These are phyloP conservation scores for Sequoiadendron giganteum DNA, from an alignment of 75 land plant genomes.

Conservation along the genomic window DNA sequence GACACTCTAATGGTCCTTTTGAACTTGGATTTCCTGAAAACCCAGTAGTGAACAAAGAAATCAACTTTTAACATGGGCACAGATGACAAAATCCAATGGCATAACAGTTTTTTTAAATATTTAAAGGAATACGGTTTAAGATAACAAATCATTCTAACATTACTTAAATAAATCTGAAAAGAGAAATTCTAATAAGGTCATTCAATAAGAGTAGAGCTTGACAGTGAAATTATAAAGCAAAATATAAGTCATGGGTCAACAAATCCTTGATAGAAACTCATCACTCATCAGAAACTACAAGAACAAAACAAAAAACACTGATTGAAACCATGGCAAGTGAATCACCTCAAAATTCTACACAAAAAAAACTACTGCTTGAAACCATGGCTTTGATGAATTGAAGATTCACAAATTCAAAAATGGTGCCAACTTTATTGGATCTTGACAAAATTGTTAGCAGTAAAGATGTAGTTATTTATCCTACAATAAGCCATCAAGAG, in stretches of 20 bases:
- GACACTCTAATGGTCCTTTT: conserved; percentile 65
- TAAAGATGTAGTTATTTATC: no score
- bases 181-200: background rate
- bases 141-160: background rate
- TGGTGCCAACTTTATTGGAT: no score
- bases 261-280: background rate
- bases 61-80: background rate
- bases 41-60: background rate
- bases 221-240: background rate
- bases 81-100: background rate
- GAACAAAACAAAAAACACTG: no score
- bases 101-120: background rate
- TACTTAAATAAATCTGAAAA: background rate
- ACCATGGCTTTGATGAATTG: no score
- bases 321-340: no score
- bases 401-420: no score
- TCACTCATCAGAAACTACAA: no score
- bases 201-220: background rate
- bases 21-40: conserved; percentile 55
- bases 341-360: no score
- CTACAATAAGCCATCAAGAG: no score
- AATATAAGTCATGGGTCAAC: no score
- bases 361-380: no score
- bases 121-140: background rate
- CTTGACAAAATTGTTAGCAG: no score